Conservation (phyloP, 1,139 yeast species). For the Debaryomyces sp. region DNA sequence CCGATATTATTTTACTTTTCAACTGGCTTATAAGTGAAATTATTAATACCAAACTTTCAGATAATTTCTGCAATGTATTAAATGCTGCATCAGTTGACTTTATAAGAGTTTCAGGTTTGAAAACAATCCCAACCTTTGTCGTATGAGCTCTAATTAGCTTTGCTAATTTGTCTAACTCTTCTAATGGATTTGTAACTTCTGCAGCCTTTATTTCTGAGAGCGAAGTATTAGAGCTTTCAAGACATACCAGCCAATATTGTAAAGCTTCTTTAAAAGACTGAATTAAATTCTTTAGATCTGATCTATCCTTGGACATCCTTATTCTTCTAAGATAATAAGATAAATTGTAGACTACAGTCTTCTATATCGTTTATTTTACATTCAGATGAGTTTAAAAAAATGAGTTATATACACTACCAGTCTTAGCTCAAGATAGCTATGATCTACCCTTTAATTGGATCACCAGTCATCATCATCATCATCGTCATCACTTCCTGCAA, state of each 20-base stretch:
- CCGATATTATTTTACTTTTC: constrained; percentile 37
- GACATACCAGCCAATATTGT: constrained; percentile 29
- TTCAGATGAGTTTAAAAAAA: constrained; percentile 1
- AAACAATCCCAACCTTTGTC: constrained; percentile 77
- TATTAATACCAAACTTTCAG: constrained; percentile 47
- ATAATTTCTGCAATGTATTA: constrained; percentile 52
- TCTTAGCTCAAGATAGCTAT: neutral
- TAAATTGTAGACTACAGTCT: neutral
- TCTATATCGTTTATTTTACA: neutral
- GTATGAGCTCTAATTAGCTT: constrained; percentile 73
- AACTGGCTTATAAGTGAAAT: constrained; percentile 52
- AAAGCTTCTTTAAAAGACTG: constrained; percentile 39
- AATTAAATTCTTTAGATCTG: constrained; percentile 25
- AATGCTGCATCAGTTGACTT: constrained; percentile 52
- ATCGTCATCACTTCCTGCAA: constrained; percentile 83
- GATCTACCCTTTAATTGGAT: neutral
- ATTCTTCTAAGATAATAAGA: neutral
- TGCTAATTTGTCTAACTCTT: constrained; percentile 60
- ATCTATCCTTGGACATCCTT: neutral
- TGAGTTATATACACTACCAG: constrained; percentile 1
- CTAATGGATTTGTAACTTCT: constrained; percentile 46
- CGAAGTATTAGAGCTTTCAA: constrained; percentile 13
- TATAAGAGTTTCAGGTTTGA: constrained; percentile 55
- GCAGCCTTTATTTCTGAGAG: constrained; percentile 31
- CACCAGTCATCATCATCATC: constrained; percentile 60